A percentile compares a stretch with the other conserved stretches of the same genome.
Conservation (phyloP, 805 yeast species). For the Myxozyma melibiosi region DNA sequence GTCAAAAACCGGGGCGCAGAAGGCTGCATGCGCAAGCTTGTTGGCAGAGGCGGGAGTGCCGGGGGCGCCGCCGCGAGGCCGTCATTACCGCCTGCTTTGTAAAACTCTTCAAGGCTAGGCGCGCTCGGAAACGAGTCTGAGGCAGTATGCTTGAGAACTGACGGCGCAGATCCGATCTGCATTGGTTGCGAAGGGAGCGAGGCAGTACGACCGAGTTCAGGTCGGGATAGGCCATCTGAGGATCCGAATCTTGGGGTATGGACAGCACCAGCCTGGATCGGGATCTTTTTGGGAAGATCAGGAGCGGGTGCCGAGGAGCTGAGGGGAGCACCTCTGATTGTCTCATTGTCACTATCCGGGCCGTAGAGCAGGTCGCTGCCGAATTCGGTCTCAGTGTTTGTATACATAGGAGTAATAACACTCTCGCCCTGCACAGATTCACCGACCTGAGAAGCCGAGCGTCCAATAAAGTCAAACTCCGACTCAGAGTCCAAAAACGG, state of each 20-base stretch:
- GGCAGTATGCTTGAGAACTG: background rate
- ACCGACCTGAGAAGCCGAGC: conserved; percentile 9
- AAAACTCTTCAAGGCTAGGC: conserved; percentile 2
- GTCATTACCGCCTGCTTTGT: background rate
- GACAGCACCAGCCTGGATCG: background rate
- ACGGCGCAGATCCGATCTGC: background rate
- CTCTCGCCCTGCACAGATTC: conserved; percentile 1
- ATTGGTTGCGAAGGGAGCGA: background rate
- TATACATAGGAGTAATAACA: conserved; percentile 11
- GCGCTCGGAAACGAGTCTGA: conserved; percentile 3
- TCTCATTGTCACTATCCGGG: conserved; percentile 4
- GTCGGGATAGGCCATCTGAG: no score
- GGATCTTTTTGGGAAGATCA: conserved; percentile 10
- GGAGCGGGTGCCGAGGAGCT: background rate
- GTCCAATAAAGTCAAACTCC: conserved; percentile 8
- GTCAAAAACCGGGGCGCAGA: background rate
- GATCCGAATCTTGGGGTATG: conserved; percentile 8
- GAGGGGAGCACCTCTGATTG: background rate
- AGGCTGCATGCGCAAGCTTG: conserved; percentile 1
- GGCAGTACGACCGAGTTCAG: background rate
- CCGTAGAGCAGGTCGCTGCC: background rate
- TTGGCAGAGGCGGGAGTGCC: conserved; percentile 8
- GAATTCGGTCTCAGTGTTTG: conserved; percentile 4
- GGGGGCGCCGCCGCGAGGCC: background rate
- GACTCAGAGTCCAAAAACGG: background rate